Conservation (phyloP, 148 eudicot genomes). For the Amaranthus cruentus region DNA sequence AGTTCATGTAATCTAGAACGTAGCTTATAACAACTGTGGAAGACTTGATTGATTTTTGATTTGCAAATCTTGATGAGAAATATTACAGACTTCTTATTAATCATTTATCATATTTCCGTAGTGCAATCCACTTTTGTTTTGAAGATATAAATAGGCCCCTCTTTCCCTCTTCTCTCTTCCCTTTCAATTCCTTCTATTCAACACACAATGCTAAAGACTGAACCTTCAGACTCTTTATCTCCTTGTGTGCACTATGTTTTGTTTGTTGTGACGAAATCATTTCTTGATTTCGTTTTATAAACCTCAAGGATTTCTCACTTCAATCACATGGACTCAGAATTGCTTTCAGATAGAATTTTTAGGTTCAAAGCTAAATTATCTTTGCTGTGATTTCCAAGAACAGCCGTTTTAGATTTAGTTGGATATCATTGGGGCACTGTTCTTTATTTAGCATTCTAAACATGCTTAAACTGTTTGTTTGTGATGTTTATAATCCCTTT, state of each 20-base stretch:
- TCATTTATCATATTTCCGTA: too few relatives aligned
- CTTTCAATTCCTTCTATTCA: too few relatives aligned
- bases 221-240: too few relatives aligned
- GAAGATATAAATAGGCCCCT: too few relatives aligned
- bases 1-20: too few relatives aligned
- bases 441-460: neutral
- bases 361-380: neutral
- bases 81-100: too few relatives aligned
- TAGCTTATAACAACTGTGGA: too few relatives aligned
- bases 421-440: neutral
- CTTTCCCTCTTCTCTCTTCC: too few relatives aligned
- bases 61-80: too few relatives aligned
- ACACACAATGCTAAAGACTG: neutral
- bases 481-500: neutral
- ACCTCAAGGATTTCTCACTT: neutral
- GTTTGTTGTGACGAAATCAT: neutral
- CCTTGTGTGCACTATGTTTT: neutral
- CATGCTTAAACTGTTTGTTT: neutral
- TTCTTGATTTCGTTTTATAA: neutral
- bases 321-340: neutral
- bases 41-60: too few relatives aligned
- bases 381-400: neutral
- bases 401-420: neutral
- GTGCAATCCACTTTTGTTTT: too few relatives aligned
- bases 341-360: neutral